phyloP scores from a whole-genome alignment of 2,329 filamentous ascomycete species.

The Amauroascus niger region DNA sequence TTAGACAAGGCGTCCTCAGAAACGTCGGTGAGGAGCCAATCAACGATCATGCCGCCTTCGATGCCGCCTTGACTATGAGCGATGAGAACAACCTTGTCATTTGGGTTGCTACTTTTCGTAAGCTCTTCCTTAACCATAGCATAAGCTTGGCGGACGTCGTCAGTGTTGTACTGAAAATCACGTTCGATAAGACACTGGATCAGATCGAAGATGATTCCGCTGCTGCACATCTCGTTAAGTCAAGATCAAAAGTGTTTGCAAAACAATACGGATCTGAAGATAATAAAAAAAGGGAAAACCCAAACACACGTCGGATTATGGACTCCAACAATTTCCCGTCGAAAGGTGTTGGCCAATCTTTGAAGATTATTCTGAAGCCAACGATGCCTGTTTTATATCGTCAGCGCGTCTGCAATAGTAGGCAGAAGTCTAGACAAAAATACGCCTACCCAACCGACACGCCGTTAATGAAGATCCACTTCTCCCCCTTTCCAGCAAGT shows the following conservation, averaged over 20 bases:
- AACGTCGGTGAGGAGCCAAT: slow-evolving; percentile 4
- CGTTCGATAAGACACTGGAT: slow-evolving; percentile 8
- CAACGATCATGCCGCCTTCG: slow-evolving; percentile 1
- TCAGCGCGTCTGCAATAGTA: background rate
- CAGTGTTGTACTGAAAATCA: slow-evolving; percentile 5
- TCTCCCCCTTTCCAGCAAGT: background rate
- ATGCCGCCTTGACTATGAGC: slow-evolving; percentile 8
- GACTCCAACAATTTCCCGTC: slow-evolving; percentile 5
- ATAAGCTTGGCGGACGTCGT: slow-evolving; percentile 5
- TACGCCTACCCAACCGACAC: slow-evolving; percentile 1
- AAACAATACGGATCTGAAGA: background rate
- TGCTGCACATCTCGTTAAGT: background rate
- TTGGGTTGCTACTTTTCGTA: background rate
- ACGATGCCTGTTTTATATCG: background rate
- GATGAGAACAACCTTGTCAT: slow-evolving; percentile 7
- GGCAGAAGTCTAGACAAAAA: background rate
- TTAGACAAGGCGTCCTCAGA: background rate
- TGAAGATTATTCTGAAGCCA: slow-evolving; percentile 10
- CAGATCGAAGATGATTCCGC: slow-evolving; percentile 6
- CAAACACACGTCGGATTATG: slow-evolving; percentile 9
- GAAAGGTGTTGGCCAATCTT: slow-evolving; percentile 3
- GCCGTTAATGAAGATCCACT: slow-evolving; percentile 9
- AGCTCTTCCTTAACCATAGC: slow-evolving; percentile 4
- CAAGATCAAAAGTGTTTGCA: background rate
- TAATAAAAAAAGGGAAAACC: background rate